phyloP scores from a whole-genome alignment of 2,329 filamentous ascomycete species.

The Clarireedia homoeocarpa region DNA sequence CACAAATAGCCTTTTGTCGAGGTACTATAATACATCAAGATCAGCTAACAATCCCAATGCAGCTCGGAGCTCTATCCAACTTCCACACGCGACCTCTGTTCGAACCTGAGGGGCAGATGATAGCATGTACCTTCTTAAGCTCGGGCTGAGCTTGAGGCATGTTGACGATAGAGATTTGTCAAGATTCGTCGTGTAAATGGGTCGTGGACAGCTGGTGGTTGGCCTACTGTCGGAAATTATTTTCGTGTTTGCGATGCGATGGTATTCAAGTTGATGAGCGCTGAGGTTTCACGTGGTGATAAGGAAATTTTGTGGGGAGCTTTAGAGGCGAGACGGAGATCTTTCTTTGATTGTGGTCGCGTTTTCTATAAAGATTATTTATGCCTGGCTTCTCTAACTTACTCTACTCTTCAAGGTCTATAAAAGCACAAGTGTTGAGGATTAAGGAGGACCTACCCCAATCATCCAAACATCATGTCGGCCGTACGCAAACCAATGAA shows the following conservation, averaged over 20 bases:
- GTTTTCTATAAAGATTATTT: background rate
- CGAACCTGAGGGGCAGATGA: background rate
- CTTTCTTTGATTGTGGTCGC: background rate
- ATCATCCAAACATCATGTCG: background rate
- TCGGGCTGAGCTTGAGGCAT: slow-evolving; percentile 99
- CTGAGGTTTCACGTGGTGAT: slow-evolving; percentile 24
- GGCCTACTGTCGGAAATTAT: slow-evolving; percentile 1
- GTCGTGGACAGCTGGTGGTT: slow-evolving; percentile 7
- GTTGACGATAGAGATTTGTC: slow-evolving; percentile 26
- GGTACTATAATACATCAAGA: slow-evolving; percentile 57
- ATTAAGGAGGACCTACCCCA: background rate
- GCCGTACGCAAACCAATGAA: slow-evolving; percentile 44
- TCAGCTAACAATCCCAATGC: slow-evolving; percentile 13
- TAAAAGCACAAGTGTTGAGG: too few species aligned
- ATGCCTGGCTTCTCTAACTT: background rate
- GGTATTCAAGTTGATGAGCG: slow-evolving; percentile 5
- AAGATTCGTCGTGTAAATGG: slow-evolving; percentile 6
- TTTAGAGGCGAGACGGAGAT: background rate
- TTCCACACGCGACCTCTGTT: background rate
- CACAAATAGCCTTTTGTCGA: slow-evolving; percentile 97
- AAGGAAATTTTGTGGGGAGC: slow-evolving; percentile 6
- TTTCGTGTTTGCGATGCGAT: slow-evolving; percentile 4
- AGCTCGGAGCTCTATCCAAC: slow-evolving; percentile 8
- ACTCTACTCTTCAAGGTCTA: too few species aligned
- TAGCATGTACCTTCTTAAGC: slow-evolving; percentile 76